phyloP scores from a whole-genome alignment of 495 filamentous ascomycete genomes.

The Penicillium herquei region DNA sequence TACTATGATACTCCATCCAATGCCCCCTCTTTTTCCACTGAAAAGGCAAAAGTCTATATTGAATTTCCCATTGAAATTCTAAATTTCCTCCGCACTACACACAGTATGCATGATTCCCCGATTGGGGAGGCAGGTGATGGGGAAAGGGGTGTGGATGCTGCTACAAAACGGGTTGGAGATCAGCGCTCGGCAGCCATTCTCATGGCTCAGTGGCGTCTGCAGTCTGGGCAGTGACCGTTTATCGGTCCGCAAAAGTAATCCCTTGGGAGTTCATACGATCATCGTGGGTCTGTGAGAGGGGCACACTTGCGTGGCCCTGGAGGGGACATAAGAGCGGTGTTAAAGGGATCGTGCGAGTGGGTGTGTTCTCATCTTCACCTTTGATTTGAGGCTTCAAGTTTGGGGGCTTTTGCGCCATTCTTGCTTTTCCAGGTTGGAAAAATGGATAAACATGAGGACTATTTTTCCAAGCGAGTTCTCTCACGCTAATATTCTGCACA shows the following conservation, averaged over 20 bases:
- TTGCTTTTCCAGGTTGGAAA: not conserved
- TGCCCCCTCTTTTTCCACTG: not conserved
- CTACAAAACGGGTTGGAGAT: constrained; percentile 6
- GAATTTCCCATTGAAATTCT: not conserved
- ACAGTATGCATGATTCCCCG: not conserved
- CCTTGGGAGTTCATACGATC: constrained; percentile 9
- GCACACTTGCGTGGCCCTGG: constrained; percentile 16
- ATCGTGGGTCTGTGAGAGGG: constrained; percentile 9
- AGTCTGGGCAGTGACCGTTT: constrained; percentile 18
- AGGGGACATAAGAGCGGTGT: not conserved
- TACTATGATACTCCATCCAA: too few relatives aligned
- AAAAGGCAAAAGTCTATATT: not conserved
- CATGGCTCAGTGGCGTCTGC: constrained; percentile 13
- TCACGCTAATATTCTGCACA: not conserved
- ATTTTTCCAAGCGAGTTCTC: not conserved
- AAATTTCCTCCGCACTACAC: not conserved
- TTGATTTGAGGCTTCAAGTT: not conserved
- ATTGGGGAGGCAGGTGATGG: not conserved
- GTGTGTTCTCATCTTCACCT: not conserved
- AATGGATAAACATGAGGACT: too few relatives aligned
- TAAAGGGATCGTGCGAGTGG: too few relatives aligned
- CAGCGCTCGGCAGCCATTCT: constrained; percentile 8
- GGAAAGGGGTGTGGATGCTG: constrained; percentile 5
- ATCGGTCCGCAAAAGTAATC: not conserved
- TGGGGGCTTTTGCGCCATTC: not conserved